Evolutionary conservation across 495 filamentous ascomycete species (phyloP), one percentile per base, ranked within the genome.

Genomic region (Podospora didyma): DNA sequence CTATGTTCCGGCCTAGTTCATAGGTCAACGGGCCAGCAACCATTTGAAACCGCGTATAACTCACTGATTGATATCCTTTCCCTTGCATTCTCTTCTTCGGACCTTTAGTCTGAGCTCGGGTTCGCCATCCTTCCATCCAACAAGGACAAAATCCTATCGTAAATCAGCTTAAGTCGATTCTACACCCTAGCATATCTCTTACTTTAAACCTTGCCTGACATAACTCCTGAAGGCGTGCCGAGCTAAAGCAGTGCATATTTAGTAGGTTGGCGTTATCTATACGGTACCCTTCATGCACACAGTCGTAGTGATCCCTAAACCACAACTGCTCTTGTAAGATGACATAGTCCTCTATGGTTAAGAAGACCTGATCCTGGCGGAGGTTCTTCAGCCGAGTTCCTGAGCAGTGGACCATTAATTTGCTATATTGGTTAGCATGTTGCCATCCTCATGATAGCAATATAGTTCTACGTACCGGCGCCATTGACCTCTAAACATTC

Each of bases 261-360:
- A 57, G 24, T 49, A 57, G 54, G 47, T 50, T 50, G 34, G 54
- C 19, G 22, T 50, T 50, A 44, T 50, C 14, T 22, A 50, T 31
- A 21, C 47, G 37, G 54, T 7, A 50, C 14, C 54, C 46, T 42
- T 57, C 35, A 57, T 57, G 37, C 31, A 57, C 34, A 31, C 51
- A 57, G 47, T 57, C 22, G 23, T 57, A 17, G 47, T 57, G 54
- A 49, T 57, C 54, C 10, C 37, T 57, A 22, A 50, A 45, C 54
- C 46, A 57, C 20, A 50, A 31, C 19, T 50, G 34, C 47, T 57
- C 54, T 42, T 57, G 47, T 46, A 57, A 50, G 7, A 42, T 42
- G 21, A 57, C 54, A 21, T 50, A 50, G 22, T 57, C 51, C 22
- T 57, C 47, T 4, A 57, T 57, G 6, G 37, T 51, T 31, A 57